Percentiles rank a stretch among this genome's conserved stretches.
Conservation (phyloP, 306 rosid genomes). For the Medicago lupulina region DNA sequence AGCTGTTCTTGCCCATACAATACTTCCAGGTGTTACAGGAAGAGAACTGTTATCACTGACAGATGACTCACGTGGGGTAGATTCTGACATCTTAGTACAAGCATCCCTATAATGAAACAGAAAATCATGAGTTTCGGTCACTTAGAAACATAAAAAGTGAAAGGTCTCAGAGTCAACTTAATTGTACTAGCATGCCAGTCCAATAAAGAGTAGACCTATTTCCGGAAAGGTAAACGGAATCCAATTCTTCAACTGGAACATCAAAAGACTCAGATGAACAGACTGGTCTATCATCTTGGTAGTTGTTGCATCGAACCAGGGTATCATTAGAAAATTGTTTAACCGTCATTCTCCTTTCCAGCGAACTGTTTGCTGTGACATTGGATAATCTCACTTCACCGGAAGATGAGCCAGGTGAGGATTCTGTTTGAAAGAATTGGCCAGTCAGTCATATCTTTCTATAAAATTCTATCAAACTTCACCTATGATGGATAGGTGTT, state of each 20-base stretch:
- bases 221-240: conserved; percentile 42
- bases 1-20: conserved; percentile 58
- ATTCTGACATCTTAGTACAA: conserved; percentile 42
- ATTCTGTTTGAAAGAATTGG: conserved; percentile 45
- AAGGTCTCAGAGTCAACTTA: conserved; percentile 30
- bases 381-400: conserved; percentile 49
- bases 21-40: conserved; percentile 56
- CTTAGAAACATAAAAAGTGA: conserved; percentile 1
- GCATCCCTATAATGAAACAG: conserved; percentile 41
- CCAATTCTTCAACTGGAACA: conserved; percentile 45
- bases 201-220: conserved; percentile 49
- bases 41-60: conserved; percentile 49
- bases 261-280: conserved; percentile 52
- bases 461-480: conserved; percentile 3
- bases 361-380: conserved; percentile 43
- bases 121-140: conserved; percentile 28
- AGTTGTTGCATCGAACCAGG: conserved; percentile 53
- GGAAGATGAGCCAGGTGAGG: conserved; percentile 54
- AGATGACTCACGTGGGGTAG: conserved; percentile 45
- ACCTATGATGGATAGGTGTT: neutral
- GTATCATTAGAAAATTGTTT: conserved; percentile 42
- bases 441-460: conserved; percentile 2
- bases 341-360: conserved; percentile 41
- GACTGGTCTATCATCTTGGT: conserved; percentile 45
- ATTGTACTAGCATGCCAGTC: conserved; percentile 22